A percentile compares a stretch with the other conserved stretches of the same genome.
Conservation (phyloP, 1,284 basidiomycete genomes). For the Naganishia liquefaciens region DNA sequence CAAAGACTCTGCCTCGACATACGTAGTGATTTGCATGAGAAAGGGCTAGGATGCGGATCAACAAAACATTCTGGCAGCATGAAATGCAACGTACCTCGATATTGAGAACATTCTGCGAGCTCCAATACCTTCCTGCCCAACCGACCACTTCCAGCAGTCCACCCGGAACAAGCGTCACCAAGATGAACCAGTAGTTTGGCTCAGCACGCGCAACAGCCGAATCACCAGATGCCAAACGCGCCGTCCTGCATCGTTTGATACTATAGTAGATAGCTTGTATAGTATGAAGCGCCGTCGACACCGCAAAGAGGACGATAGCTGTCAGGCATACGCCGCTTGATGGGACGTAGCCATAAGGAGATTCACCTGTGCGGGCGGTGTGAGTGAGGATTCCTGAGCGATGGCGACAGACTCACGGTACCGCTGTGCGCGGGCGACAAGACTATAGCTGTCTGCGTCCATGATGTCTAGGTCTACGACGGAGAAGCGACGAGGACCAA, state of each 20-base stretch:
- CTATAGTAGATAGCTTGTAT: constrained; percentile 21
- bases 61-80: neutral
- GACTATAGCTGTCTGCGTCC: neutral
- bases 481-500: neutral
- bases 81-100: constrained; percentile 4
- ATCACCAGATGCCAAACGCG: neutral
- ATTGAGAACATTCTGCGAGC: constrained; percentile 37
- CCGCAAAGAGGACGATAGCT: constrained; percentile 21
- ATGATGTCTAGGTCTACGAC: neutral
- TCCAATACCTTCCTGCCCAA: constrained; percentile 46
- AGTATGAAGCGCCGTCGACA: constrained; percentile 13
- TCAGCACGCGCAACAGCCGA: neutral
- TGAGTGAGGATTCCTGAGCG: neutral
- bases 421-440: neutral
- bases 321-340: constrained; percentile 46
- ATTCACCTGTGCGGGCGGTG: constrained; percentile 1
- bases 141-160: constrained; percentile 60
- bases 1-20: constrained; percentile 26
- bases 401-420: constrained; percentile 4
- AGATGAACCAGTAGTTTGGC: constrained; percentile 57
- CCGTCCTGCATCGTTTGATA: constrained; percentile 1
- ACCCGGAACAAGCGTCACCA: constrained; percentile 60
- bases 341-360: constrained; percentile 45
- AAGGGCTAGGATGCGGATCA: constrained; percentile 39
- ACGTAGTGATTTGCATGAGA: constrained; percentile 57